phyloP scores from a whole-genome alignment of 768 basidiomycete species.

The Baorangia bicolor region DNA sequence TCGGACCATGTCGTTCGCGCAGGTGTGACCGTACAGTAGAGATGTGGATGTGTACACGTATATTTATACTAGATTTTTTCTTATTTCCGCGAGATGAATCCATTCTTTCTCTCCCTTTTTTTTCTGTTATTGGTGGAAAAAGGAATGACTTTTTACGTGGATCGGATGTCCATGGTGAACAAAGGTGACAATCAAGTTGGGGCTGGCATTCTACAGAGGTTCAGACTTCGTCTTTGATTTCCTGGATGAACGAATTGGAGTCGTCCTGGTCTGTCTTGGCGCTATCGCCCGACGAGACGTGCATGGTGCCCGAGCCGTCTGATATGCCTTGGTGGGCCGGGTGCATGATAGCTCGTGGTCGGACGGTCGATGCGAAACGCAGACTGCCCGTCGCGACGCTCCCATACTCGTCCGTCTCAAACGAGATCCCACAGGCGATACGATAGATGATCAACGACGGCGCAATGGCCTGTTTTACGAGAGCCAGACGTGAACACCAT shows the following conservation, averaged over 20 bases:
- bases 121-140: neutral
- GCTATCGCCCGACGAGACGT: neutral
- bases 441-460: slow-evolving; percentile 23
- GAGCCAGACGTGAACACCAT: neutral
- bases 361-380: slow-evolving; percentile 6
- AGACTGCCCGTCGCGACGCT: neutral
- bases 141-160: neutral
- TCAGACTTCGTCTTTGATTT: slow-evolving; percentile 8
- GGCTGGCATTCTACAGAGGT: neutral
- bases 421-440: slow-evolving; percentile 19
- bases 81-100: neutral
- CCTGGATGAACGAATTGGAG: slow-evolving; percentile 13
- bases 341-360: neutral
- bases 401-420: slow-evolving; percentile 15
- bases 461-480: slow-evolving; percentile 10
- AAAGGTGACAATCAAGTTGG: neutral
- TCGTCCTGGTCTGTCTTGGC: slow-evolving; percentile 4
- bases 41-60: neutral
- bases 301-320: slow-evolving; percentile 11
- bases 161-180: neutral
- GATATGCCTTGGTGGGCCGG: neutral
- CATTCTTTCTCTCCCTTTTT: neutral
- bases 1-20: slow-evolving; percentile 12
- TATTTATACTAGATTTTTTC: neutral
- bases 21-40: slow-evolving; percentile 5